Evolutionary conservation across 768 basidiomycete species (phyloP), one percentile per base, ranked within the genome.

Genomic region (Russula virescens): DNA sequence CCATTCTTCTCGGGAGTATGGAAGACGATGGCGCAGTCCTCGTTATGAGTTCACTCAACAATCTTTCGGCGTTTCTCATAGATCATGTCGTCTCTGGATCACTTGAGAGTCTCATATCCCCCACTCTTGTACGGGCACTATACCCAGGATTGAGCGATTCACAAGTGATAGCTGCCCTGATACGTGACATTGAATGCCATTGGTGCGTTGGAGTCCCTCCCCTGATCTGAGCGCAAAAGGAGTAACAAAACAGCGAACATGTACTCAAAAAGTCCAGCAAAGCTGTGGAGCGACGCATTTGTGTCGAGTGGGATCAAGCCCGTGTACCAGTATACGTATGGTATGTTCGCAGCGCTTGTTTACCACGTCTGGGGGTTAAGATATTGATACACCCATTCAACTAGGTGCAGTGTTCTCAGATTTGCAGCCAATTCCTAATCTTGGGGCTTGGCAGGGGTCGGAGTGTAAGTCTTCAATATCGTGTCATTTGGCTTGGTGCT

Each of bases 281-380:
- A 58, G 35, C 35, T 58, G 13, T 58, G 62, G 56, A 31, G 50
- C 18, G 62, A 58, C 10, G 56, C 62, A 16, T 58, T 51, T 38
- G 28, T 58, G 3, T 16, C n/a, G 18, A 59, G 43, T 19, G 62
- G 56, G 8, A 31, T 63, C 21, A 42, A 58, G 38, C 31, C n/a
- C 43, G 56, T 59, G 21, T 59, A 46, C 28, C 56, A 56, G 16
- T 63, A 63, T 23, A 35, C 62, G 25, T 63, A 63, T 23, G 62
- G 56, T 63, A 54, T 2, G 38, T 11, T 11, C 14, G 25, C 2
- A 50, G 18, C 11, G 8, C 1, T 9, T 13, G 0, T 0, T 14
- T n/a, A n/a, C 21, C 10, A 2, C 35, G 3, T 11, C 34, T 9
- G 0, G 10, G 19, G 11, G 19, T 1, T 18, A 14, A n/a, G 10